phyloP scores from a whole-genome alignment of 768 basidiomycete genomes.

The Suillus occidentalis region DNA sequence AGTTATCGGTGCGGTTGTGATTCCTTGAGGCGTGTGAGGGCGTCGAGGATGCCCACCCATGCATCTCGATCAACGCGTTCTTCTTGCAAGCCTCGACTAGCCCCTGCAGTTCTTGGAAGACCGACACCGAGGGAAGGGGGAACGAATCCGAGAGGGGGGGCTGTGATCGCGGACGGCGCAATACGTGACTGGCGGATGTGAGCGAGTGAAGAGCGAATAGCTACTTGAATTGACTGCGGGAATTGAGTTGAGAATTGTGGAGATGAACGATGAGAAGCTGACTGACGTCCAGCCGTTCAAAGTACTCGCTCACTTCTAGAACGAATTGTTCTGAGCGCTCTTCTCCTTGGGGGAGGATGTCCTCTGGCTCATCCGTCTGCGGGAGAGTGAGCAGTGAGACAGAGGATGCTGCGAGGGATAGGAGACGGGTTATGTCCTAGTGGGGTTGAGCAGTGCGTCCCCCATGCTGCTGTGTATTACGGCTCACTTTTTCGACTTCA shows the following conservation, averaged over 20 bases:
- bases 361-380: conserved; percentile 71
- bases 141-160: conserved; percentile 68
- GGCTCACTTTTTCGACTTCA: conserved; percentile 72
- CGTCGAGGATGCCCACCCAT: conserved; percentile 72
- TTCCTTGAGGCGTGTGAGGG: conserved; percentile 62
- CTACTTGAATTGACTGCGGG: conserved; percentile 67
- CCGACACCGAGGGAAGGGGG: conserved; percentile 81
- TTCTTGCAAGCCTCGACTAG: conserved; percentile 71
- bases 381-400: conserved; percentile 80
- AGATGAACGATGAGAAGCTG: conserved; percentile 13
- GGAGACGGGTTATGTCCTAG: conserved; percentile 78
- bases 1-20: conserved; percentile 31
- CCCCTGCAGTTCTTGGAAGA: conserved; percentile 44
- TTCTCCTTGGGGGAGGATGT: conserved; percentile 73
- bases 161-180: conserved; percentile 85
- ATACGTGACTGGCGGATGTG: conserved; percentile 82
- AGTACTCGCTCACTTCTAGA: conserved; percentile 82
- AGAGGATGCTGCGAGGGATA: conserved; percentile 74
- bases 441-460: neutral
- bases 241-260: neutral
- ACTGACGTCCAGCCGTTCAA: conserved; percentile 75
- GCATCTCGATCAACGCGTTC: conserved; percentile 74
- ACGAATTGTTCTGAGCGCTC: conserved; percentile 87
- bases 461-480: neutral
- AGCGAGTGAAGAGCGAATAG: conserved; percentile 75